A percentile compares a stretch with the other conserved stretches of the same genome.
These are phyloP conservation scores for Cladorrhinum samala DNA, from an alignment of 495 filamentous ascomycete species.

Conservation along the genomic window DNA sequence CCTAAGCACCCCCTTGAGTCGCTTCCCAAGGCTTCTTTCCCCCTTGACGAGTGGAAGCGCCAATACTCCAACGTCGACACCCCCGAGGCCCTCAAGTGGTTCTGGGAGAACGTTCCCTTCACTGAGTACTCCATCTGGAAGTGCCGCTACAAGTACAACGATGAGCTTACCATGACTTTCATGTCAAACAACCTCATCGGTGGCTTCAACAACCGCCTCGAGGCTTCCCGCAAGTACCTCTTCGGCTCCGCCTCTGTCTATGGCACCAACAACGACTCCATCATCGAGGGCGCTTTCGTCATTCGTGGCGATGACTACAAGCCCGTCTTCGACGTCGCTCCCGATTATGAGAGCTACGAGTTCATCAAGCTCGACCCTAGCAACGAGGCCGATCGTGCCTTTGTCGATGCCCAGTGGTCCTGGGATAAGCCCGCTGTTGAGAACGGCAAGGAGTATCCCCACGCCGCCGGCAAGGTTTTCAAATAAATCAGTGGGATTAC, in stretches of 20 bases:
- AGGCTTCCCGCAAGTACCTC: slow-evolving; percentile 96
- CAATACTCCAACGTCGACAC: slow-evolving; percentile 97
- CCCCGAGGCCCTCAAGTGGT: slow-evolving; percentile 85
- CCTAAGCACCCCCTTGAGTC: slow-evolving; percentile 93
- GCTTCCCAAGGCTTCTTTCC: slow-evolving; percentile 70
- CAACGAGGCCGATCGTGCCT: slow-evolving; percentile 74
- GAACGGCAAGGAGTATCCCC: slow-evolving; percentile 70
- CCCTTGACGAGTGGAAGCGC: slow-evolving; percentile 96
- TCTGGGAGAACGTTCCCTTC: slow-evolving; percentile 91
- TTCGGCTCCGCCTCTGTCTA: slow-evolving; percentile 91
- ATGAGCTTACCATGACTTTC: slow-evolving; percentile 94
- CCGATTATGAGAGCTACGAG: slow-evolving; percentile 93
- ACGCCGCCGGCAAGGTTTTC: slow-evolving; percentile 88
- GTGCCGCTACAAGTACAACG: slow-evolving; percentile 94
- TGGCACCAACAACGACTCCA: slow-evolving; percentile 75
- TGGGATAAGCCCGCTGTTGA: slow-evolving; percentile 70
- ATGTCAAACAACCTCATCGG: slow-evolving; percentile 97
- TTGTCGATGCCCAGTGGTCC: slow-evolving; percentile 83
- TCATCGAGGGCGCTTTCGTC: slow-evolving; percentile 87
- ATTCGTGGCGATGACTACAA: slow-evolving; percentile 82
- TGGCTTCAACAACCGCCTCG: slow-evolving; percentile 95
- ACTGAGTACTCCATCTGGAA: slow-evolving; percentile 94
- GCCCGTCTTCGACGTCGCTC: slow-evolving; percentile 91
- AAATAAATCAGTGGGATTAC: slow-evolving; percentile 58
- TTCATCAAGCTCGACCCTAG: slow-evolving; percentile 91